Percentiles rank a stretch among this genome's conserved stretches.
Conservation (phyloP, 1,139 yeast genomes). For the Wickerhamomyces sp. region DNA sequence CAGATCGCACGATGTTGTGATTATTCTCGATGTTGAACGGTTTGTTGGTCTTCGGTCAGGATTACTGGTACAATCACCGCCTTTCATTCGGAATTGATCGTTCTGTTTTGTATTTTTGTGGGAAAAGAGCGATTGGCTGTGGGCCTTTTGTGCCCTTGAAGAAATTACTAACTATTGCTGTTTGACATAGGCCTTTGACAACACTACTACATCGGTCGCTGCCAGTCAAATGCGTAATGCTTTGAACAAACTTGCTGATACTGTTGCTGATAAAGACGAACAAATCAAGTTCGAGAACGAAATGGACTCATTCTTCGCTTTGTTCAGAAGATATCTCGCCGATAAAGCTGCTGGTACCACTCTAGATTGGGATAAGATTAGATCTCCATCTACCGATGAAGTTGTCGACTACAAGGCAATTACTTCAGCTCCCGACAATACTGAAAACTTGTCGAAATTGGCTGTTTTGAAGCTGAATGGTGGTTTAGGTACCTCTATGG, state of each 20-base stretch:
- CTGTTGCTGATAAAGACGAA: slow-evolving; percentile 52
- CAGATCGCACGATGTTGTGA: neutral
- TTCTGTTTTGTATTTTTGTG: too few relatives aligned
- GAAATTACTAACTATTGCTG: neutral
- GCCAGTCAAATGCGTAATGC: slow-evolving; percentile 98
- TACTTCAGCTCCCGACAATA: slow-evolving; percentile 30
- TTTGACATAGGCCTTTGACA: slow-evolving; percentile 70
- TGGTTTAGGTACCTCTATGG: slow-evolving; percentile 99
- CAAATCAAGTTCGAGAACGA: slow-evolving; percentile 75
- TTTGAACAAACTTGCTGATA: slow-evolving; percentile 81
- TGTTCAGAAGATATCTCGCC: slow-evolving; percentile 85
- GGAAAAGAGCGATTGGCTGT: too few relatives aligned
- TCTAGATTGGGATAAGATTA: slow-evolving; percentile 92
- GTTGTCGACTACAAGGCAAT: slow-evolving; percentile 73
- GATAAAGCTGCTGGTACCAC: slow-evolving; percentile 86
- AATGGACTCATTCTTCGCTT: slow-evolving; percentile 91
- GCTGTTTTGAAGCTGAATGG: slow-evolving; percentile 96
- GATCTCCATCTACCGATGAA: slow-evolving; percentile 83
- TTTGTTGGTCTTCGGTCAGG: neutral
- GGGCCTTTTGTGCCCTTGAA: too few relatives aligned
- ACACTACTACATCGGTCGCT: slow-evolving; percentile 91
- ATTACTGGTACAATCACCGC: too few relatives aligned
- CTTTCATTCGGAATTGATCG: too few relatives aligned
- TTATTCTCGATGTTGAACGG: neutral
- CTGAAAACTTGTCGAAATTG: slow-evolving; percentile 66